Base-by-base conservation (phyloP, 1,139 yeast genomes). In the Yamadazyma atlantica region DNA sequence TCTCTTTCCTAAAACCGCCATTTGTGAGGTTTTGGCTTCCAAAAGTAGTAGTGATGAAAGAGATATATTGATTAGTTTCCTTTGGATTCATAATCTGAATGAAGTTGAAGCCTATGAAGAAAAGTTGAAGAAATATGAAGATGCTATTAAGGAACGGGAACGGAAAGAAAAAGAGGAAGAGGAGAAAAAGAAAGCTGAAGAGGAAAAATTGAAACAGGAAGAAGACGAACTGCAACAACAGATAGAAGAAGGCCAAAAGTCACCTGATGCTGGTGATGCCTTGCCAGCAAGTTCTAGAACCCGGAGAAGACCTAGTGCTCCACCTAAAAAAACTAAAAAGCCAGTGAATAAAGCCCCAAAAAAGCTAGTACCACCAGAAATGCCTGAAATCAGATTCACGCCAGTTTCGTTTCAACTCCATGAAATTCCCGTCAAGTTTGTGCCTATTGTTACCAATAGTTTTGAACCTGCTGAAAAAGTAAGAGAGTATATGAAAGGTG, bases 401-500 rank as follows among this genome's bases (percentile, higher is more conserved):
- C 66, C 95, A 0, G 62, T 85, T 32, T 82, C 96, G 0, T 71
- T 87, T 32, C 75, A 75, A 0, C 55, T 89, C 4, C 73, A 73
- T 21, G 78, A 78, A 15, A 71, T 89, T 14, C 92, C 95, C 1
- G 63, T 68, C 9, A 73, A 84, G 50, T 82, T 78, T 48, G 73
- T 81, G 1, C 85, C 87, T 1, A 77, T 89, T n/a, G 62, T 89
- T 22, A 63, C 73, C 33, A 80, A 87, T 49, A 83, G 95, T 56
- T 82, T 86, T 27, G 68, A 74, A 32, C 75, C 80, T 6, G 55
- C 69, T 13, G 78, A 75, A 2, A 66, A 73, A 13, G 89, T 84
- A 0, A 78, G 71, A 39, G 60, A 64, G 15, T 64, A 71, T 24
- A 89, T 90, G 96, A 66, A 73, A 33, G 63, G 72, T 11, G 74